Base-by-base conservation (phyloP, 2,329 filamentous ascomycete species). In the Fusarium sambucinum region DNA sequence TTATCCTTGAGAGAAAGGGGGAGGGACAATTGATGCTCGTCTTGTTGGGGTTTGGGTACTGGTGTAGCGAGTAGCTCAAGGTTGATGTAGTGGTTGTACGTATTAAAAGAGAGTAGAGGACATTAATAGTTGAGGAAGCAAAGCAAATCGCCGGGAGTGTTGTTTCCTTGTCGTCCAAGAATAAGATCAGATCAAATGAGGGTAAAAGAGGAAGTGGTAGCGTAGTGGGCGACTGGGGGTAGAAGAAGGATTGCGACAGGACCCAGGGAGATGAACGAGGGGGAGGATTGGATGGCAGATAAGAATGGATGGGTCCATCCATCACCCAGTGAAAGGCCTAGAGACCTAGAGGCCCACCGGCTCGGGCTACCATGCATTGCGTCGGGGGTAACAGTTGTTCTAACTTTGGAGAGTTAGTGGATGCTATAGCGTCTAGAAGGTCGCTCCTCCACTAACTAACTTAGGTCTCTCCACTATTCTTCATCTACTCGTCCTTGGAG, bases 121-220 rank as follows among this genome's bases (percentile, higher is more conserved):
- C 66, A 59, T 68, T 52, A 41, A 44, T 53, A 63, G 48, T 57
- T 61, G 42, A 70, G 63, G 62, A 25, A 27, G 27, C 27, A 27
- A 72, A 71, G 68, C 51, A 69, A 69, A 68, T 73, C 70, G 51
- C 72, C 72, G 59, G 70, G 72, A 74, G 64, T 68, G 48, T 68
- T 68, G 63, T 63, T 69, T 74, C 68, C 62, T 69, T 70, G 58
- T 74, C 70, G 62, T 74, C 72, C 72, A 63, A 73, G 67, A 73
- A 74, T 50, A 45, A 59, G 70, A 63, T 69, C 54, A 54, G 59
- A 68, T 59, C 59, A 72, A 72, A 73, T 63, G 63, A 74, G 63
- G 56, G 66, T 65, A 58, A 74, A 68, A 60, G 68, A 68, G 59
- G 58, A 65, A 66, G 67, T 62, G 56, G 30, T 50, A 55, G 69